phyloP scores from a whole-genome alignment of 169 alveolate species.

The Fabrea salina region DNA sequence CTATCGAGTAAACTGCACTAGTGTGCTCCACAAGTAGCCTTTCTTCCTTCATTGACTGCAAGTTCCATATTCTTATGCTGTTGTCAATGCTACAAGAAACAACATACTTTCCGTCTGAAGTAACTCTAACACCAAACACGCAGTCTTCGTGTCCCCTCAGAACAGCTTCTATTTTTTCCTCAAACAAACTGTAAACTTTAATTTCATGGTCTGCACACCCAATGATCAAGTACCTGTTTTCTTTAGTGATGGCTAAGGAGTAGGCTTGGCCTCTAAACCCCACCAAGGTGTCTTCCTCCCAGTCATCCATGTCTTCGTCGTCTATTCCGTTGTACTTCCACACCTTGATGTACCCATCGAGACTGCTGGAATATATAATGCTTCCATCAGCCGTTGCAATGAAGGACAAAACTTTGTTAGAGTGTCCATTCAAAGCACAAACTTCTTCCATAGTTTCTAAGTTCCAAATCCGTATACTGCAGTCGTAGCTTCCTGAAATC shows the following conservation, averaged over 20 bases:
- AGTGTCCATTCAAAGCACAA: background rate
- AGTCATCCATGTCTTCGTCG: no score
- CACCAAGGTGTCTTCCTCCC: no score
- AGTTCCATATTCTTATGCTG: conserved; percentile 13
- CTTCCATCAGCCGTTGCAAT: background rate
- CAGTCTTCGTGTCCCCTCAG: conserved; percentile 3
- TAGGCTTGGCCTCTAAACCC: no score
- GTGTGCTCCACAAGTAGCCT: background rate
- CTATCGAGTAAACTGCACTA: background rate
- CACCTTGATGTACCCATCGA: background rate
- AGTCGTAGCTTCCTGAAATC: conserved; percentile 5
- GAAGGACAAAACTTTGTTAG: background rate
- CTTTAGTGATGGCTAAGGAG: no score
- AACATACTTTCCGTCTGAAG: conserved; percentile 1
- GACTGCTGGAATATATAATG: background rate
- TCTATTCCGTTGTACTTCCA: no score
- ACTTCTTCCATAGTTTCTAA: background rate
- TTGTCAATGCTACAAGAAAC: conserved; percentile 6
- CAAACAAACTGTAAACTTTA: background rate
- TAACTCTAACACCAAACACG: background rate
- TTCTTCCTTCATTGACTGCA: background rate
- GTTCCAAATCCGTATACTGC: background rate
- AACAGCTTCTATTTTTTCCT: background rate
- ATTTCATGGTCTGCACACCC: conserved; percentile 7
- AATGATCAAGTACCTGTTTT: no score